These are phyloP conservation scores for Litsea cubeba DNA, from an alignment of 164 flowering plant species.

Conservation along the genomic window DNA sequence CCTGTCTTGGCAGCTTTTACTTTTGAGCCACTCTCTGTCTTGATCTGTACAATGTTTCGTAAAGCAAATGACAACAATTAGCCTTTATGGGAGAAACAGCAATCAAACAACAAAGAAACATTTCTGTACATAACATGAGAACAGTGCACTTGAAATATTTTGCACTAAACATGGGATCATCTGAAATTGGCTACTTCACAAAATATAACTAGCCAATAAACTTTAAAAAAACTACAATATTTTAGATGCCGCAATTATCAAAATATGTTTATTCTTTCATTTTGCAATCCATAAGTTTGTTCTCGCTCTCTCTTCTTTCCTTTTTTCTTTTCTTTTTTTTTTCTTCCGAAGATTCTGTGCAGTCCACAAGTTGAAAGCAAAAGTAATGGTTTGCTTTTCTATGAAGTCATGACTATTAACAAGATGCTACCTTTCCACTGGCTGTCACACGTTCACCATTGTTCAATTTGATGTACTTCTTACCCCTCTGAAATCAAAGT, in stretches of 20 bases:
- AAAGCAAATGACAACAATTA: neutral
- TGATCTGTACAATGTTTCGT: constrained; percentile 36
- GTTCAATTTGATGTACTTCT: constrained; percentile 84
- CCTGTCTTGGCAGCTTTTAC: constrained; percentile 72
- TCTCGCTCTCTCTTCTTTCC: too few species aligned
- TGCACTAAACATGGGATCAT: neutral
- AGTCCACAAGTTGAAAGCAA: neutral
- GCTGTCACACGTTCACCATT: constrained; percentile 92
- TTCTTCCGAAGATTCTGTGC: too few species aligned
- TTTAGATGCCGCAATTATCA: neutral
- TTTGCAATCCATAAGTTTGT: neutral
- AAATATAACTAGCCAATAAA: too few species aligned
- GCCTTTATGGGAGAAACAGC: neutral
- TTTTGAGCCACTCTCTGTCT: constrained; percentile 84
- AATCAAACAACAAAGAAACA: neutral
- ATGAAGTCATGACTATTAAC: neutral
- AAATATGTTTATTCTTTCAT: neutral
- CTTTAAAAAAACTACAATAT: too few species aligned
- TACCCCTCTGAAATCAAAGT: constrained; percentile 58
- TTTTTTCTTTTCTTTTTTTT: too few species aligned
- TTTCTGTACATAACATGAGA: neutral
- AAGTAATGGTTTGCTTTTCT: neutral
- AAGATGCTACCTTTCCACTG: constrained; percentile 74
- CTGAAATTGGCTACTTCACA: too few species aligned
- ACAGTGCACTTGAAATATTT: neutral